Base-by-base conservation (phyloP, 306 rosid genomes). In the Mimosa bimucronata region DNA sequence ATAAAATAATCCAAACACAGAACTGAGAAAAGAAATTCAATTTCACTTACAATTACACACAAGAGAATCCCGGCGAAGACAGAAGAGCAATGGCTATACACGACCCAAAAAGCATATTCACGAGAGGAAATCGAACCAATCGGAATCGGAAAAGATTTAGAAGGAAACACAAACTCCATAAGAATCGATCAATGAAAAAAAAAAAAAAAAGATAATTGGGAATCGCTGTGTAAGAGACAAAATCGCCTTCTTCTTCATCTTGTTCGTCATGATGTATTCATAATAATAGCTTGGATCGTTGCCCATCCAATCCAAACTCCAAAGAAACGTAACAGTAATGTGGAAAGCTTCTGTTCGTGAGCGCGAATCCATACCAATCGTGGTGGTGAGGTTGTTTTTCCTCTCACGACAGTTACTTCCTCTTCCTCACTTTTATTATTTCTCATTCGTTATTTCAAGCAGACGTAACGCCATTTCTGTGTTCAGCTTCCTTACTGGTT, bases 161-260 rank as follows among this genome's bases (percentile, higher is more conserved):
- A 34, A 79, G 77, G 50, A 50, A 74, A 74, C 70, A 74, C 29
- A 46, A 85, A 62, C 62, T 67, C 87, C 88, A 78, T 83, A 26
- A 9, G 2, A 21, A 7, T 70, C 85, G 64, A 31, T 34, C 23
- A 37, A n/a, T 34, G 5, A 34, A 34, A 34, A 34, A 34, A 34
- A 34, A 34, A 34, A 34, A 34, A 34, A n/a, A n/a, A n/a, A n/a
- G n/a, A n/a, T n/a, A n/a, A 34, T 6, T 34, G 38, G 19, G 55
- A 48, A 48, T 48, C 21, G 38, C 38, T 61, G 3, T 61, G 3
- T 28, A 61, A 14, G n/a, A 61, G 40, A 28, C 1, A 61, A 28
- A 61, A 13, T 5, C 67, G 26, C 37, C 67, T 29, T 58, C 16
- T 0, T 58, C 31, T 29, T 58, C 34, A 15, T 25, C 30, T 34